phyloP scores from a whole-genome alignment of 495 filamentous ascomycete genomes.

The Hypoxylon perforatum region DNA sequence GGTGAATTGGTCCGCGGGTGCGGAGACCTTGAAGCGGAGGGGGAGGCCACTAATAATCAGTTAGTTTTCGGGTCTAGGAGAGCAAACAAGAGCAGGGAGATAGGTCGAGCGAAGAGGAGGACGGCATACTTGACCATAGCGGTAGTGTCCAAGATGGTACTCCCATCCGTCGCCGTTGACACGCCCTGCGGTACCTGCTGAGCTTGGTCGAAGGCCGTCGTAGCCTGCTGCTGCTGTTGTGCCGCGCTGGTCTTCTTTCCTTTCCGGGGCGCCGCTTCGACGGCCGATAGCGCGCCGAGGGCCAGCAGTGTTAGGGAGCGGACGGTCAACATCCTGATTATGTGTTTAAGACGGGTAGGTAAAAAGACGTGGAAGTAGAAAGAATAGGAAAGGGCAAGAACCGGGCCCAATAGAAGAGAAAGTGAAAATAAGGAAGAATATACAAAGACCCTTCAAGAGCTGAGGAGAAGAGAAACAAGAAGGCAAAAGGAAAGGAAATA shows the following conservation, averaged over 20 bases:
- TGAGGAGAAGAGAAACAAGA: constrained; percentile 9
- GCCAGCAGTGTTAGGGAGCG: constrained; percentile 37
- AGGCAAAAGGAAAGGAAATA: constrained; percentile 21
- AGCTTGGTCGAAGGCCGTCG: constrained; percentile 53
- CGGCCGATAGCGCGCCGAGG: constrained; percentile 32
- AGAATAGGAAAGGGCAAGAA: constrained; percentile 7
- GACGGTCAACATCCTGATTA: constrained; percentile 48
- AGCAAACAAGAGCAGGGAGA: no score
- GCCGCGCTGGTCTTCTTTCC: constrained; percentile 10
- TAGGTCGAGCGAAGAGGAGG: not conserved
- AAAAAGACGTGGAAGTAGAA: constrained; percentile 10
- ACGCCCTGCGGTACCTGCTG: constrained; percentile 49
- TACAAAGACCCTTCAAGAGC: constrained; percentile 39
- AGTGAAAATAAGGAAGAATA: constrained; percentile 24
- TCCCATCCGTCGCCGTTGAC: constrained; percentile 57
- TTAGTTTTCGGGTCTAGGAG: not conserved
- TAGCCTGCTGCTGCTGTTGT: constrained; percentile 24
- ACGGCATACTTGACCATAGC: constrained; percentile 56
- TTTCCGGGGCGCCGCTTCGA: constrained; percentile 46
- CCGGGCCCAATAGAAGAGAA: constrained; percentile 17
- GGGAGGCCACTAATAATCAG: constrained; percentile 49
- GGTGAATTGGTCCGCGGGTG: constrained; percentile 58
- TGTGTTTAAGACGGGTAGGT: constrained; percentile 4
- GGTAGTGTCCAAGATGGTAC: constrained; percentile 59
- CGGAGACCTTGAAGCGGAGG: constrained; percentile 60